Conservation (phyloP, 2,329 filamentous ascomycete genomes). For the Hypoxylon sp. region DNA sequence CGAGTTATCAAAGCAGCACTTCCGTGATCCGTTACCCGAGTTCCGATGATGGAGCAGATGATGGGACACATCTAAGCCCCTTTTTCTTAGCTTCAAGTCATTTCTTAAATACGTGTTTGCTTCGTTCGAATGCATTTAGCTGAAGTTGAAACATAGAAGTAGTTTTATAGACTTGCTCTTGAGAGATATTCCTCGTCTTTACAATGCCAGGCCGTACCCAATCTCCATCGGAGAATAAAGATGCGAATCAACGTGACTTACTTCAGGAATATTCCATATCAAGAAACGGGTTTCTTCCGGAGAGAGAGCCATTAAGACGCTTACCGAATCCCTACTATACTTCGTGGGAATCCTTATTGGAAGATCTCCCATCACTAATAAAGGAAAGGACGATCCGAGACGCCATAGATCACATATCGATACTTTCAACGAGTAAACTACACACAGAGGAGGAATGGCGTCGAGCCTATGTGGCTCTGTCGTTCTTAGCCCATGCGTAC, state of each 20-base stretch:
- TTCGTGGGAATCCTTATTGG: constrained; percentile 75
- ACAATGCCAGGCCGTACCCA: constrained; percentile 35
- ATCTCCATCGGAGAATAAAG: not conserved
- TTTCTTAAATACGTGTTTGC: constrained; percentile 21
- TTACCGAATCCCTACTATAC: constrained; percentile 75
- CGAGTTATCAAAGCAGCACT: constrained; percentile 11
- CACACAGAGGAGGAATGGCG: constrained; percentile 75
- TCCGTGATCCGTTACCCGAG: constrained; percentile 42
- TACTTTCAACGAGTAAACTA: constrained; percentile 72
- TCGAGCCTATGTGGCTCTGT: constrained; percentile 77
- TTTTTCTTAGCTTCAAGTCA: constrained; percentile 4
- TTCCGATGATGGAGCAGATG: constrained; percentile 27
- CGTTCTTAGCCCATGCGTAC: constrained; percentile 81
- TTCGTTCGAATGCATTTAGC: not conserved
- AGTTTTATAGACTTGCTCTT: not conserved
- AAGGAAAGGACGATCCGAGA: constrained; percentile 71
- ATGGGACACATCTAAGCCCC: constrained; percentile 10
- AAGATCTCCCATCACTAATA: constrained; percentile 74
- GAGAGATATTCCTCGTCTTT: not conserved
- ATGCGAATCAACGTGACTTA: not conserved
- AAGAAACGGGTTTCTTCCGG: constrained; percentile 74
- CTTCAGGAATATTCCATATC: constrained; percentile 69
- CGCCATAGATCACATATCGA: constrained; percentile 69
- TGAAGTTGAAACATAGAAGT: not conserved
- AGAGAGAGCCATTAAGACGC: constrained; percentile 69